Percentiles rank a stretch among this genome's conserved stretches.
These are phyloP conservation scores for Carex kokanica DNA, from an alignment of 176 grass and related monocot species.

Conservation along the genomic window DNA sequence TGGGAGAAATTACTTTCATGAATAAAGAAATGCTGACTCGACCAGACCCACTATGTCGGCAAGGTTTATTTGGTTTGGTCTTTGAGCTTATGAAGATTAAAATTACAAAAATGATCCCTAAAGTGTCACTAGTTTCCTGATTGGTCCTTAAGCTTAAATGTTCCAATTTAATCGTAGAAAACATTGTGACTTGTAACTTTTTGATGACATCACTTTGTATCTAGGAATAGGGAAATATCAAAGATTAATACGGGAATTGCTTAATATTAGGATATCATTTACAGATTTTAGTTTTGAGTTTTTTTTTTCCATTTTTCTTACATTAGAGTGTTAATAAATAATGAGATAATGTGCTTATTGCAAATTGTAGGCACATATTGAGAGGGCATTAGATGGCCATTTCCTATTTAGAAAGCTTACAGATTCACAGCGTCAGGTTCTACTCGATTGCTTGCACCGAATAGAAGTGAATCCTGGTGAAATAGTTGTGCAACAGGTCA, in stretches of 20 bases:
- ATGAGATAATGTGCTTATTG: conserved; percentile 17
- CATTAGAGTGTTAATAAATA: background rate
- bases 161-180: background rate
- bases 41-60: background rate
- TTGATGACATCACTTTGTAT: background rate
- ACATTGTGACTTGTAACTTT: background rate
- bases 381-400: conserved; percentile 79
- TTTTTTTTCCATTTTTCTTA: conserved; percentile 4
- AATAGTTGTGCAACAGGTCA: conserved; percentile 88
- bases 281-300: background rate
- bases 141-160: background rate
- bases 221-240: background rate
- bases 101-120: background rate
- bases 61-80: background rate
- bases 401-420: conserved; percentile 98
- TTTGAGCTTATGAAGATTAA: conserved; percentile 1
- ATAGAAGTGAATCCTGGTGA: conserved; percentile 79
- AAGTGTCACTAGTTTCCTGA: background rate
- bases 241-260: background rate
- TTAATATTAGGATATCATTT: background rate
- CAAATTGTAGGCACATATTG: conserved; percentile 76
- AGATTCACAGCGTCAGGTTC: conserved; percentile 83
- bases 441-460: conserved; percentile 93
- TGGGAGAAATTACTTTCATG: background rate
- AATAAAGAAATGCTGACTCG: background rate